phyloP scores from a whole-genome alignment of 2,329 filamentous ascomycete species.

The Fusarium sp. region DNA sequence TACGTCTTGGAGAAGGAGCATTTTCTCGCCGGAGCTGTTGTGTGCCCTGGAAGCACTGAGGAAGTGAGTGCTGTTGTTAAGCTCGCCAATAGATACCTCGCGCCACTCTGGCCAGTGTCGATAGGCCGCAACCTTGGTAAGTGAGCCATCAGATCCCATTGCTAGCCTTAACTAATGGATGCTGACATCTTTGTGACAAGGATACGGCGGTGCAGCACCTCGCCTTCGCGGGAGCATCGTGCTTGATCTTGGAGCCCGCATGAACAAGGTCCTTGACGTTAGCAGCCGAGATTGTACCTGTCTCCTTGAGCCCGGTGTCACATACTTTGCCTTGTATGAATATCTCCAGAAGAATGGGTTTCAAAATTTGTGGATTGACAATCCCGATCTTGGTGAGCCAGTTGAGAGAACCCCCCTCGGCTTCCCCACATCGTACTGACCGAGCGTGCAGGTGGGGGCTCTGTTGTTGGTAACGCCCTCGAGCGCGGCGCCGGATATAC shows the following conservation, averaged over 20 bases:
- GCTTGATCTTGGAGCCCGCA: conserved; percentile 6
- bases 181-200: not conserved
- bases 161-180: not conserved
- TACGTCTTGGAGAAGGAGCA: conserved; percentile 13
- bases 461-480: conserved; percentile 11
- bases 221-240: conserved; percentile 12
- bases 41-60: conserved; percentile 9
- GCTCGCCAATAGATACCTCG: conserved; percentile 10
- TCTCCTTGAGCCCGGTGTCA: conserved; percentile 14
- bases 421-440: not conserved
- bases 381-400: conserved; percentile 12
- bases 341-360: conserved; percentile 3
- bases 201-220: conserved; percentile 14
- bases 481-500: conserved; percentile 18
- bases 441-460: conserved; percentile 6
- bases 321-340: conserved; percentile 11
- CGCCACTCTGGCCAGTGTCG: conserved; percentile 10
- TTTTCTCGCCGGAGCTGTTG: conserved; percentile 7
- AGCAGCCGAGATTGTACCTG: conserved; percentile 1
- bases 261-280: conserved; percentile 15
- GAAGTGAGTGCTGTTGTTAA: conserved; percentile 11
- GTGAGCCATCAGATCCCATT: not conserved
- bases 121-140: conserved; percentile 12
- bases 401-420: not conserved
- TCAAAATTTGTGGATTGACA: conserved; percentile 17